phyloP scores from a whole-genome alignment of 148 eudicot genomes.

The Pharnaceum exiguum region DNA sequence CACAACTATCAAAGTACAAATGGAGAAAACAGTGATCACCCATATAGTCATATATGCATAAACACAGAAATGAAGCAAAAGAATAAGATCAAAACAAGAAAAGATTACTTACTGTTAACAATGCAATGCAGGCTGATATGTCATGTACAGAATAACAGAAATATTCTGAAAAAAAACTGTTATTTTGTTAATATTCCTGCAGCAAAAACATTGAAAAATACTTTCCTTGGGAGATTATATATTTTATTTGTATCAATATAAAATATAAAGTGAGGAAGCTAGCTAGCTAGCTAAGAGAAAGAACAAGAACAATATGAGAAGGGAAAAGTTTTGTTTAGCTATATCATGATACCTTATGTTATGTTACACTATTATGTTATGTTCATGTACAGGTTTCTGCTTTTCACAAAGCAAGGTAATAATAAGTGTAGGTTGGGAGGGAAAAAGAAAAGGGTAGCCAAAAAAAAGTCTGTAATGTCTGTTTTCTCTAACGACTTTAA shows the following conservation, averaged over 20 bases:
- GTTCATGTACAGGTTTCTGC: conserved; percentile 2
- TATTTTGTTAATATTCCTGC: not conserved
- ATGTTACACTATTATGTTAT: no score
- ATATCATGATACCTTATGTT: no score
- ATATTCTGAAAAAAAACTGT: not conserved
- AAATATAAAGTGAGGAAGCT: not conserved
- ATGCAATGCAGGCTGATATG: conserved; percentile 18
- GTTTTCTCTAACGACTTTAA: not conserved
- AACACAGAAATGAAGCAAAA: no score
- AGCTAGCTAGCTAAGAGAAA: not conserved
- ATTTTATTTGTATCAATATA: no score
- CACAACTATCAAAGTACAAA: not conserved
- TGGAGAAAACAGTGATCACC: conserved; percentile 6
- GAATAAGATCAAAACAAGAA: not conserved
- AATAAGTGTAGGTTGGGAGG: no score
- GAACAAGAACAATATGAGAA: not conserved
- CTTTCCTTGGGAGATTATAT: no score
- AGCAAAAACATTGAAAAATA: not conserved
- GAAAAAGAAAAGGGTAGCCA: no score
- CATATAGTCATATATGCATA: conserved; percentile 8
- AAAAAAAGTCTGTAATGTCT: not conserved
- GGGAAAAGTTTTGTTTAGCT: not conserved
- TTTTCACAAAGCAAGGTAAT: conserved; percentile 16
- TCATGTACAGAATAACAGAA: conserved; percentile 5
- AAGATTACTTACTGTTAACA: conserved; percentile 18